These are phyloP conservation scores for Ascochyta lentis DNA, from an alignment of 2,329 filamentous ascomycete species.

Conservation along the genomic window DNA sequence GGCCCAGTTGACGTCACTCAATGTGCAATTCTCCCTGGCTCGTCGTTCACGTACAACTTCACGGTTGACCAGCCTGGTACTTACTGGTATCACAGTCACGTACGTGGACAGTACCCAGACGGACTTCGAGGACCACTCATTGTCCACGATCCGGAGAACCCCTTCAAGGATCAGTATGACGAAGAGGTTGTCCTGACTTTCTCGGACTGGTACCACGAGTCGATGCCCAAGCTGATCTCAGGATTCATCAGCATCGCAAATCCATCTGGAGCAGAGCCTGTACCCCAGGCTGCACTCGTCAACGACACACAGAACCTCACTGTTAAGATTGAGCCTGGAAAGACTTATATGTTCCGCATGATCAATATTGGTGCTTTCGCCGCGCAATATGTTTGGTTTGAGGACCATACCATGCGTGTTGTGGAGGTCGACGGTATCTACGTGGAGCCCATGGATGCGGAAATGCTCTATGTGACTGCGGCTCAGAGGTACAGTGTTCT, in stretches of 20 bases:
- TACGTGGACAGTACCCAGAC: conserved; percentile 67
- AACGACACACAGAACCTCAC: conserved; percentile 64
- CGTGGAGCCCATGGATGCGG: conserved; percentile 65
- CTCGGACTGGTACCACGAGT: conserved; percentile 76
- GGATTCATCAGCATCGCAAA: conserved; percentile 58
- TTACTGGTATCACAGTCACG: conserved; percentile 74
- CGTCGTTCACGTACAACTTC: conserved; percentile 67
- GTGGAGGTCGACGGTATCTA: conserved; percentile 75
- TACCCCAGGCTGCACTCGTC: conserved; percentile 69
- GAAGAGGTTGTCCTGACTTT: conserved; percentile 70
- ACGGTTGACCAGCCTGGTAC: conserved; percentile 59
- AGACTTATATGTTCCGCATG: conserved; percentile 70
- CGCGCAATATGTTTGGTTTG: conserved; percentile 72
- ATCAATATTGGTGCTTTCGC: conserved; percentile 75
- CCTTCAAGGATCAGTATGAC: conserved; percentile 61
- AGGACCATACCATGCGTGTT: conserved; percentile 69
- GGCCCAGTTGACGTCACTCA: conserved; percentile 71
- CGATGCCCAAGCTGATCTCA: conserved; percentile 54
- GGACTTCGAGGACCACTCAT: conserved; percentile 72
- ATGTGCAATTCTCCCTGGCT: conserved; percentile 64
- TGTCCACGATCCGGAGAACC: conserved; percentile 64
- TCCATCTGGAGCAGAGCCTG: conserved; percentile 67
- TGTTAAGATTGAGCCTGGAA: conserved; percentile 57
- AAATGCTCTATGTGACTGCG: conserved; percentile 69
- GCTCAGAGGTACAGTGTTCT: conserved; percentile 75